Conservation (phyloP, 129 eudicot genomes). For the Flaveria bidentis region DNA sequence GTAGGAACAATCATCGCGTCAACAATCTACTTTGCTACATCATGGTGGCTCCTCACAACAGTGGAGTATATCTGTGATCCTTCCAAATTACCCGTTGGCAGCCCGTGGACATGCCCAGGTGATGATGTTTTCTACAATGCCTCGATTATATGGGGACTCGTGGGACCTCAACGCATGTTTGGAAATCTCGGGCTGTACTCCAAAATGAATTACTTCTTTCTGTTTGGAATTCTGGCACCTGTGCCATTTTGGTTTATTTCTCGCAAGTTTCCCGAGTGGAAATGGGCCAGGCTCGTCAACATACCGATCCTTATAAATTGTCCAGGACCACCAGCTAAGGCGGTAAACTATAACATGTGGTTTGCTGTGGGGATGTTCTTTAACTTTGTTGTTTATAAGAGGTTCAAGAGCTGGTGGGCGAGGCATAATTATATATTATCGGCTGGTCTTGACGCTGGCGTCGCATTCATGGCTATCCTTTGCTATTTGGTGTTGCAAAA, state of each 20-base stretch:
- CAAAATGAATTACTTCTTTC: slow-evolving; percentile 74
- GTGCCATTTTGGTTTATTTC: slow-evolving; percentile 72
- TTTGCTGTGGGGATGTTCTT: slow-evolving; percentile 66
- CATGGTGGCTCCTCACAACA: slow-evolving; percentile 82
- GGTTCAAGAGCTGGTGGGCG: slow-evolving; percentile 77
- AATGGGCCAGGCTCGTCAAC: slow-evolving; percentile 60
- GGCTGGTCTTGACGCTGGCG: slow-evolving; percentile 88
- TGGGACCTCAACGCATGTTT: slow-evolving; percentile 82
- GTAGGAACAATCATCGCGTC: slow-evolving; percentile 58
- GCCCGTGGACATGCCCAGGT: slow-evolving; percentile 94
- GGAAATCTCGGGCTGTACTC: slow-evolving; percentile 67
- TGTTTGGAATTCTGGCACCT: slow-evolving; percentile 70
- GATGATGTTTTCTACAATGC: slow-evolving; percentile 87
- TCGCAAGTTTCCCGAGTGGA: slow-evolving; percentile 56
- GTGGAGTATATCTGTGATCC: slow-evolving; percentile 66
- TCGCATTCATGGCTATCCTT: slow-evolving; percentile 80
- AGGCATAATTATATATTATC: slow-evolving; percentile 73
- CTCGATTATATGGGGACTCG: slow-evolving; percentile 87
- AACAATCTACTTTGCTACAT: slow-evolving; percentile 57
- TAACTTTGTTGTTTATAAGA: slow-evolving; percentile 61
- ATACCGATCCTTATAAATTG: slow-evolving; percentile 63
- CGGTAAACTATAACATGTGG: slow-evolving; percentile 78
- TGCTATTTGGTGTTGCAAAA: slow-evolving; percentile 64
- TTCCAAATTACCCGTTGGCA: slow-evolving; percentile 50
- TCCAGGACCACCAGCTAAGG: slow-evolving; percentile 62